Evolutionary conservation across 129 eudicot genomes (phyloP).

Genomic region (Kitagawia praeruptora): DNA sequence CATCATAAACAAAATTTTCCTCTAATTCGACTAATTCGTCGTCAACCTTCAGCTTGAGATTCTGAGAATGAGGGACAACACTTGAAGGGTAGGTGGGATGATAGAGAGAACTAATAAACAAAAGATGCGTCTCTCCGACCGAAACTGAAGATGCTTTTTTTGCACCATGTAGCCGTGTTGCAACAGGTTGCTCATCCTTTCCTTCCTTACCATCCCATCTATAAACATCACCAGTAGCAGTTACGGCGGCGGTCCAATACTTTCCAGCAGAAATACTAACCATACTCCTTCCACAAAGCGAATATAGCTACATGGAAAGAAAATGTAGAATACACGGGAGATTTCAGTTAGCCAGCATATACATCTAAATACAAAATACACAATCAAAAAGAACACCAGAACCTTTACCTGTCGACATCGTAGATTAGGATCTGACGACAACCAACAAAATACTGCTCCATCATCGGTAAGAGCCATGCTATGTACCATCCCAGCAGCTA

Average conservation of each 20-base stretch:
- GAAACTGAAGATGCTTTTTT: slow-evolving; percentile 84
- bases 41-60: slow-evolving; percentile 20
- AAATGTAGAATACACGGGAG: background rate
- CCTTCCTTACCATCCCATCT: slow-evolving; percentile 87
- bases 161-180: slow-evolving; percentile 66
- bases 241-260: slow-evolving; percentile 88
- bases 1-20: slow-evolving; percentile 58
- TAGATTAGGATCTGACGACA: slow-evolving; percentile 79
- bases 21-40: slow-evolving; percentile 52
- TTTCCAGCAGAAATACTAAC: slow-evolving; percentile 82
- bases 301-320: slow-evolving; percentile 42
- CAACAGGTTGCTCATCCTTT: slow-evolving; percentile 49
- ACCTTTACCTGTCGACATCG: slow-evolving; percentile 70
- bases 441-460: slow-evolving; percentile 89
- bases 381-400: background rate
- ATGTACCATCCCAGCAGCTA: slow-evolving; percentile 91
- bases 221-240: slow-evolving; percentile 68
- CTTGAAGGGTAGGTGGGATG: slow-evolving; percentile 57
- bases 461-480: slow-evolving; percentile 93
- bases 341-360: background rate
- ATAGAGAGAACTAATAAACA: slow-evolving; percentile 73
- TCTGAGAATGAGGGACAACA: slow-evolving; percentile 10
- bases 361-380: background rate
- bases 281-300: slow-evolving; percentile 55
- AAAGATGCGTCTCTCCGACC: slow-evolving; percentile 91